Evolutionary conservation across 1,284 basidiomycete species (phyloP).

Genomic region (Amylostereum areolatum): DNA sequence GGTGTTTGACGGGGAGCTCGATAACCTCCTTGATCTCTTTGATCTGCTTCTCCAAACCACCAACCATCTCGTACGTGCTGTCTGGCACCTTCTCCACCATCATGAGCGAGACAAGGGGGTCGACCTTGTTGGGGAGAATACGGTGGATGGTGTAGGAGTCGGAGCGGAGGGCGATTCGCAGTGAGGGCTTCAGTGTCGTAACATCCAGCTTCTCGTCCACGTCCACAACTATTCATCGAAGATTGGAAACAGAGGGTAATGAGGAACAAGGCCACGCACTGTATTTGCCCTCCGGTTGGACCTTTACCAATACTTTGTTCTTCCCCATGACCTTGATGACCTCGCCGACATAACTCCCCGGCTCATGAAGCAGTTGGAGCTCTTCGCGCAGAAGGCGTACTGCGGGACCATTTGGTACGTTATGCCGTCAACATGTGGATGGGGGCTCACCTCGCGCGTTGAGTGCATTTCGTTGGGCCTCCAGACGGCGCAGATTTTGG

Average conservation of each 20-base stretch:
- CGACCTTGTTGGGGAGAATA: slow-evolving; percentile 92
- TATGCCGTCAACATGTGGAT: not conserved
- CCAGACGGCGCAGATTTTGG: slow-evolving; percentile 91
- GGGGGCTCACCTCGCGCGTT: slow-evolving; percentile 79
- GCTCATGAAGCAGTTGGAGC: slow-evolving; percentile 91
- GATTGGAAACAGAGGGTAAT: slow-evolving; percentile 1
- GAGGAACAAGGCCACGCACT: slow-evolving; percentile 44
- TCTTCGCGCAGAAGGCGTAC: slow-evolving; percentile 90
- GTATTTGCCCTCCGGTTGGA: slow-evolving; percentile 98
- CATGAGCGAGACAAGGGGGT: slow-evolving; percentile 94
- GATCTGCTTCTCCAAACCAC: slow-evolving; percentile 97
- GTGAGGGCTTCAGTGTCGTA: slow-evolving; percentile 73
- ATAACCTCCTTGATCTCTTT: slow-evolving; percentile 99
- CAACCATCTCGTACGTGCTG: slow-evolving; percentile 99
- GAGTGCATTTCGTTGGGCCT: slow-evolving; percentile 94
- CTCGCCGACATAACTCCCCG: slow-evolving; percentile 96
- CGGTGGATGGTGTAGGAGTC: slow-evolving; percentile 95
- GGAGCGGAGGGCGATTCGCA: slow-evolving; percentile 93
- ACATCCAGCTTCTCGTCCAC: slow-evolving; percentile 88
- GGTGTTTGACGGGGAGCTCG: slow-evolving; percentile 96
- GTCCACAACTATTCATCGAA: slow-evolving; percentile 74
- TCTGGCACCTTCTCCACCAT: slow-evolving; percentile 99
- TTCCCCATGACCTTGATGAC: slow-evolving; percentile 99
- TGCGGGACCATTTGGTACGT: slow-evolving; percentile 17
- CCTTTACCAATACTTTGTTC: slow-evolving; percentile 97